These are phyloP conservation scores for Ciborinia camelliae DNA, from an alignment of 2,329 filamentous ascomycete genomes.

Conservation along the genomic window DNA sequence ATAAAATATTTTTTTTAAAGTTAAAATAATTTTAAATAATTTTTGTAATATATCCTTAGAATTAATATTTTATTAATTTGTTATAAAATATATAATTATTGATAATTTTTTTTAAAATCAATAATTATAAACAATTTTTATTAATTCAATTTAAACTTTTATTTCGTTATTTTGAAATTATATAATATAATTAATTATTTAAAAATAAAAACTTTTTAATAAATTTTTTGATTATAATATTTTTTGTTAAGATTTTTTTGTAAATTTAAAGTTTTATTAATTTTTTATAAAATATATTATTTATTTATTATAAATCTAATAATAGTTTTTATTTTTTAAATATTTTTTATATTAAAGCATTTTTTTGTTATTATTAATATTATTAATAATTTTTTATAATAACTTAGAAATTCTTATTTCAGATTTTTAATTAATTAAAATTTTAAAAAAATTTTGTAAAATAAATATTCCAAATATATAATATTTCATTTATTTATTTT, in stretches of 20 bases:
- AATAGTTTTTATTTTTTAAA: background rate
- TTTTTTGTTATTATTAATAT: background rate
- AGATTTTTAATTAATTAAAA: background rate
- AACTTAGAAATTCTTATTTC: background rate
- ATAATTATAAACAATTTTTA: background rate
- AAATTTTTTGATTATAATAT: background rate
- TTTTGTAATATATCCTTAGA: background rate
- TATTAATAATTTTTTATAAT: background rate
- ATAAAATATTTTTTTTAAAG: background rate
- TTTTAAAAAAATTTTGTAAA: background rate
- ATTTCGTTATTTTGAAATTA: background rate
- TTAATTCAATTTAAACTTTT: background rate
- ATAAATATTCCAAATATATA: background rate
- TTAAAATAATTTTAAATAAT: background rate
- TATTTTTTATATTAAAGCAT: background rate
- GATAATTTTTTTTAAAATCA: background rate
- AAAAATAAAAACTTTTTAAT: background rate
- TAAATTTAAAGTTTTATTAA: background rate
- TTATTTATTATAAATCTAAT: background rate
- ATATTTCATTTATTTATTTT: background rate
- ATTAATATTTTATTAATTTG: background rate
- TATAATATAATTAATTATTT: background rate
- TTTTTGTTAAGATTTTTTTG: background rate
- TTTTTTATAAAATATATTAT: background rate
- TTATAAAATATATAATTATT: background rate